A percentile compares a stretch with the other conserved stretches of the same genome.
Evolutionary conservation across 2,329 filamentous ascomycete genomes (phyloP).

Genomic region (Dothistroma pini): DNA sequence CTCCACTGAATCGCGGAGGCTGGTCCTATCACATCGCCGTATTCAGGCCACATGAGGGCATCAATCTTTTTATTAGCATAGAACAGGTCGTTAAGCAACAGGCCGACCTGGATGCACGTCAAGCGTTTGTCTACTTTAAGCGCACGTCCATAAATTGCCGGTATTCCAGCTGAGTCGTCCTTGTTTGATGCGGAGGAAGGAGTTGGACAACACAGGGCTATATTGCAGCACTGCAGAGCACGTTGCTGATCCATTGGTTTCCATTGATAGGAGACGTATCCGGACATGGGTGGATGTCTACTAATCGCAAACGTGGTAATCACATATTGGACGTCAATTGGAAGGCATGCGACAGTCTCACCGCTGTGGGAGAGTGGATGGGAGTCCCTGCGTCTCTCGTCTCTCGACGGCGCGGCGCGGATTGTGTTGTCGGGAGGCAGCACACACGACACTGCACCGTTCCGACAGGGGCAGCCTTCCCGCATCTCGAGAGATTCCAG

Average conservation of each 20-base stretch:
- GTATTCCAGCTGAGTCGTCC: not conserved
- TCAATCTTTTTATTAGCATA: too few species aligned
- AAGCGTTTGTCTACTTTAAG: not conserved
- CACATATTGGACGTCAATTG: not conserved
- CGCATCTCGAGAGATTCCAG: too few species aligned
- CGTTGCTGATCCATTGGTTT: slow-evolving; percentile 3
- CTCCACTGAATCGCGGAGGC: too few species aligned
- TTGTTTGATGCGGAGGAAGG: not conserved
- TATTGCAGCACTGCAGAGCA: not conserved
- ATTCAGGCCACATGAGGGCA: not conserved
- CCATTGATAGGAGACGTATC: not conserved
- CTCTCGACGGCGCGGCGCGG: too few species aligned
- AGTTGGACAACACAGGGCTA: not conserved
- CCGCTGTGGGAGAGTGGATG: not conserved
- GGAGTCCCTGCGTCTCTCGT: not conserved
- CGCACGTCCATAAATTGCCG: too few species aligned
- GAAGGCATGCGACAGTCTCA: not conserved
- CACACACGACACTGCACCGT: too few species aligned
- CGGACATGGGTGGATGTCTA: not conserved
- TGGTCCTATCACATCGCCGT: not conserved
- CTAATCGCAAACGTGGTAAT: not conserved
- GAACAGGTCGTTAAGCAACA: not conserved
- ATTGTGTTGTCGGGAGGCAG: too few species aligned
- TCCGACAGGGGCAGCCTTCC: too few species aligned
- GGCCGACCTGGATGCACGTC: not conserved